These are phyloP conservation scores for Thielaviopsis musarum DNA, from an alignment of 2,329 filamentous ascomycete species.

Conservation along the genomic window DNA sequence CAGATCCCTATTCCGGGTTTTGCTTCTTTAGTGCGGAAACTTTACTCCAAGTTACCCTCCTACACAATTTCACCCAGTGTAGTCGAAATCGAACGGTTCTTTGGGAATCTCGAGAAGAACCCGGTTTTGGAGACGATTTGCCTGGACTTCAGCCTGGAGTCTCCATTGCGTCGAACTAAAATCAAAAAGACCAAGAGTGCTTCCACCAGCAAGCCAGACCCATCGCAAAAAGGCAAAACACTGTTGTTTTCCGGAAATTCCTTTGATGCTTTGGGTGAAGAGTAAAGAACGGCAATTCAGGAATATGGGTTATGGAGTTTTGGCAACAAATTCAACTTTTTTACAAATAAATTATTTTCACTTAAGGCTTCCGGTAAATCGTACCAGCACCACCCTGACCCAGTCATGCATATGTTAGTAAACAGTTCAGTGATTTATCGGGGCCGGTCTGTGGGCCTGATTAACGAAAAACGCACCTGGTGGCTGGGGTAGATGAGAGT, in stretches of 20 bases:
- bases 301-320: background rate
- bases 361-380: conserved; percentile 17
- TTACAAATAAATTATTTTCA: background rate
- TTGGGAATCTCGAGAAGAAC: background rate
- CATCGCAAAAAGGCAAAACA: background rate
- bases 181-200: background rate
- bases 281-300: background rate
- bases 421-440: background rate
- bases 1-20: background rate
- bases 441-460: background rate
- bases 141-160: background rate
- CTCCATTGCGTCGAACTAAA: background rate
- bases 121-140: background rate
- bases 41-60: background rate
- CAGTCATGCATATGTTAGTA: too few relatives aligned
- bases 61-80: background rate
- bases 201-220: background rate
- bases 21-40: background rate
- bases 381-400: conserved; percentile 19
- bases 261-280: background rate
- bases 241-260: background rate
- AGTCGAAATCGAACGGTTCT: background rate
- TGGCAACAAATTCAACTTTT: background rate
- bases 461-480: conserved; percentile 43
- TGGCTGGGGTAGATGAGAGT: conserved; percentile 77